These are phyloP conservation scores for Vigna angularis DNA, from an alignment of 306 rosid genomes.

Conservation along the genomic window DNA sequence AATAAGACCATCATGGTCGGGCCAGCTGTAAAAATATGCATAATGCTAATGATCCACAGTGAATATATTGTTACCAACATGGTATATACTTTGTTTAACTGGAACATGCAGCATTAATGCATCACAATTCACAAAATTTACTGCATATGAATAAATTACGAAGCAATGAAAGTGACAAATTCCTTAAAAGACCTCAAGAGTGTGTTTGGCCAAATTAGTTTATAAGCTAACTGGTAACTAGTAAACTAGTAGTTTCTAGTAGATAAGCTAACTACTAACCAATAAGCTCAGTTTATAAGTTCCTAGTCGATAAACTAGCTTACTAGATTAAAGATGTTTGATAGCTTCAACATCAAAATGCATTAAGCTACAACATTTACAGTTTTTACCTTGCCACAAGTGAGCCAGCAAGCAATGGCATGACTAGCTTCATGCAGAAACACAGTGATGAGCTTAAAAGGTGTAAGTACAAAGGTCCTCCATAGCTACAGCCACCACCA, in stretches of 20 bases:
- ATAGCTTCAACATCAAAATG: conserved; percentile 18
- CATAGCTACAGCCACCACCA: conserved; percentile 69
- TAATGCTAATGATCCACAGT: conserved; percentile 25
- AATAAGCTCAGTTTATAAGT: too few species aligned
- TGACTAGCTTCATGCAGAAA: conserved; percentile 95
- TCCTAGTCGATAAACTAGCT: too few species aligned
- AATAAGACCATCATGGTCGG: background rate
- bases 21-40: conserved; percentile 21
- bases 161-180: background rate
- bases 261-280: too few species aligned
- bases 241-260: too few species aligned
- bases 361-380: conserved; percentile 23
- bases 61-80: conserved; percentile 8
- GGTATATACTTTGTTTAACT: conserved; percentile 8
- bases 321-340: too few species aligned
- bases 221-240: too few species aligned
- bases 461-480: conserved; percentile 88
- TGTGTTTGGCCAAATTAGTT: too few species aligned
- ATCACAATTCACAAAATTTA: background rate
- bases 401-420: conserved; percentile 91
- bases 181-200: conserved; percentile 1
- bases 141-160: background rate
- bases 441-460: conserved; percentile 97
- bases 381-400: conserved; percentile 82
- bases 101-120: conserved; percentile 19